A percentile compares a stretch with the other conserved stretches of the same genome.
phyloP scores from a whole-genome alignment of 2,329 filamentous ascomycete genomes.

The Scedosporium apiospermum region DNA sequence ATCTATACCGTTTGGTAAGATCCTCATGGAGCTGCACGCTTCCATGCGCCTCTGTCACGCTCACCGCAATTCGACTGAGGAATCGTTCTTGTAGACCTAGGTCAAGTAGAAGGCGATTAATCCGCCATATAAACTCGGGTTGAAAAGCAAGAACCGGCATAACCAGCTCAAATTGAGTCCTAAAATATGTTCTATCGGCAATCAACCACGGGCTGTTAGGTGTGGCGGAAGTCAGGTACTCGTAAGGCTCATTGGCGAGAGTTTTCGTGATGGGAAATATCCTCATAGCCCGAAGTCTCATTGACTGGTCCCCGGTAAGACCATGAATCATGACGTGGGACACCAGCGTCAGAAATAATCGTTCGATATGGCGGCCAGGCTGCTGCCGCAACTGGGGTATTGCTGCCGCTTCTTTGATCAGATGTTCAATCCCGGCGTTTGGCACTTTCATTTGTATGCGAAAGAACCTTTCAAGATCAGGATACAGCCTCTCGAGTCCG shows the following conservation, averaged over 20 bases:
- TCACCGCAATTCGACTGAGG: slow-evolving; percentile 2
- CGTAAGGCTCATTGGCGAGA: not conserved
- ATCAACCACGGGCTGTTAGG: slow-evolving; percentile 7
- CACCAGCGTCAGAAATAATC: not conserved
- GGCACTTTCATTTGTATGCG: not conserved
- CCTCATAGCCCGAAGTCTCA: not conserved
- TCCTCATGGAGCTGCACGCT: not conserved
- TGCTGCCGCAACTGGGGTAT: not conserved
- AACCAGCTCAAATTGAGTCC: not conserved
- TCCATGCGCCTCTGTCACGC: slow-evolving; percentile 6
- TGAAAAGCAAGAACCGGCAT: slow-evolving; percentile 6
- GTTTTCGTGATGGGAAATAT: not conserved
- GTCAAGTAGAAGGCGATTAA: not conserved
- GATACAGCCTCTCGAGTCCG: slow-evolving; percentile 4
- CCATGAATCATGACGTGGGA: not conserved
- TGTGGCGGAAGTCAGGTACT: not conserved
- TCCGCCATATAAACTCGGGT: slow-evolving; percentile 4
- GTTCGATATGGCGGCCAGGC: not conserved
- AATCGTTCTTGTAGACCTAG: slow-evolving; percentile 4
- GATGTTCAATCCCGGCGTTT: not conserved
- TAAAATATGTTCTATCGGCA: slow-evolving; percentile 5
- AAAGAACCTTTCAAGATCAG: slow-evolving; percentile 6
- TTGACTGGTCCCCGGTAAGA: not conserved
- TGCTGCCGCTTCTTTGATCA: slow-evolving; percentile 2
- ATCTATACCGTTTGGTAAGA: slow-evolving; percentile 4